Evolutionary conservation across 2,329 filamentous ascomycete genomes (phyloP).

Genomic region (Aureobasidium sp.): DNA sequence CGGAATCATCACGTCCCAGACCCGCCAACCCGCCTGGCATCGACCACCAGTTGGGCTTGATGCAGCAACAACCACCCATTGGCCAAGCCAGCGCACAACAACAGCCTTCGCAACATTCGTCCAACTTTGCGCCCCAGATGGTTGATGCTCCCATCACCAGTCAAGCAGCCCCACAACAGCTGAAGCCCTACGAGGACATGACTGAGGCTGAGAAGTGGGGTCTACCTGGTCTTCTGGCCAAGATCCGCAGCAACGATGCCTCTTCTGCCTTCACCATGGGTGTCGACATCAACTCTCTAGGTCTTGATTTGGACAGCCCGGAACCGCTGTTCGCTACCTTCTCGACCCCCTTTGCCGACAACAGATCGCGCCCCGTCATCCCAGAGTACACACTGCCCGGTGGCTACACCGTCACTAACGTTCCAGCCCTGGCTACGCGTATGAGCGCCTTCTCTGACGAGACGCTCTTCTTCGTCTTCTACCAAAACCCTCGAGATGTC

Average conservation of each 20-base stretch:
- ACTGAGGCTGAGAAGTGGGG: slow-evolving; percentile 52
- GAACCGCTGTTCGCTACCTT: slow-evolving; percentile 54
- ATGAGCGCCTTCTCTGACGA: slow-evolving; percentile 37
- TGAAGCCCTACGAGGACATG: slow-evolving; percentile 40
- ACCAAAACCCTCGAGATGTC: slow-evolving; percentile 56
- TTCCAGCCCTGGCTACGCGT: slow-evolving; percentile 46
- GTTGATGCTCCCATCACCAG: slow-evolving; percentile 11
- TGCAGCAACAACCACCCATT: slow-evolving; percentile 1
- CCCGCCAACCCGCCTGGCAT: slow-evolving; percentile 6
- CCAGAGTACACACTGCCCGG: slow-evolving; percentile 54
- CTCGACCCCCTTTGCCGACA: slow-evolving; percentile 52
- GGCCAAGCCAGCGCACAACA: slow-evolving; percentile 11
- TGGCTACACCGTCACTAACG: slow-evolving; percentile 58
- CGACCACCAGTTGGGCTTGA: slow-evolving; percentile 12
- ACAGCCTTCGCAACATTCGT: slow-evolving; percentile 11
- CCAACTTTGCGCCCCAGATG: slow-evolving; percentile 13
- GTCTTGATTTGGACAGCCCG: slow-evolving; percentile 49
- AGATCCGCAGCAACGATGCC: slow-evolving; percentile 42
- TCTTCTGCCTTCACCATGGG: slow-evolving; percentile 46
- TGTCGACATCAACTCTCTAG: slow-evolving; percentile 54
- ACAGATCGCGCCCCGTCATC: slow-evolving; percentile 49
- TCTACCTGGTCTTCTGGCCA: slow-evolving; percentile 49
- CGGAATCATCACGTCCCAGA: neutral
- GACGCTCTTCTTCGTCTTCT: slow-evolving; percentile 62
- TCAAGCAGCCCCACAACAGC: slow-evolving; percentile 10